Evolutionary conservation across 345 rosid species (phyloP).

Genomic region (Camelina neglecta): DNA sequence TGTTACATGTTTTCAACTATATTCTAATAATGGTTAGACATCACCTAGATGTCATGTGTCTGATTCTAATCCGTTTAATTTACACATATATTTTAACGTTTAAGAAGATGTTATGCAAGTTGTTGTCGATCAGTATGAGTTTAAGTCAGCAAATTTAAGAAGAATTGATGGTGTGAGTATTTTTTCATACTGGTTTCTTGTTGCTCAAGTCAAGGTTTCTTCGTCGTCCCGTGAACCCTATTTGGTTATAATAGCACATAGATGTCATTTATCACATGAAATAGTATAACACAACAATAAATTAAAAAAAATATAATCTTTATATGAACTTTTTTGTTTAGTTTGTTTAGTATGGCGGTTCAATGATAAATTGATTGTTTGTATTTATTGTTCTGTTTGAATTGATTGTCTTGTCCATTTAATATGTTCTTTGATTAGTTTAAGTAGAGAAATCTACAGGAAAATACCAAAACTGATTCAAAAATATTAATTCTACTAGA

Average conservation of each 20-base stretch:
- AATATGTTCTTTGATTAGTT: too few relatives aligned
- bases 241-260: background rate
- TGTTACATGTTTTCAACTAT: constrained; percentile 32
- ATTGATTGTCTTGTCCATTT: too few relatives aligned
- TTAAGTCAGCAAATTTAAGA: constrained; percentile 56
- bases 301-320: too few relatives aligned
- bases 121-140: constrained; percentile 58
- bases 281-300: too few relatives aligned
- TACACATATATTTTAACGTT: constrained; percentile 3
- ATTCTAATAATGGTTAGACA: constrained; percentile 31
- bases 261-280: too few relatives aligned
- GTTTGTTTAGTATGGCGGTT: background rate
- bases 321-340: too few relatives aligned
- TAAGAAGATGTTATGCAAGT: constrained; percentile 61
- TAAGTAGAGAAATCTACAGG: too few relatives aligned
- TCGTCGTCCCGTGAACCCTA: background rate
- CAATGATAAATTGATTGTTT: background rate
- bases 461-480: background rate
- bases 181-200: constrained; percentile 29
- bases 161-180: background rate
- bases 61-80: constrained; percentile 6
- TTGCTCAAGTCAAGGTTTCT: constrained; percentile 25
- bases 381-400: background rate
- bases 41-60: constrained; percentile 22
- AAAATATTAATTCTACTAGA: too few relatives aligned